phyloP scores from a whole-genome alignment of 345 rosid genomes.

The Noccaea bulbosa region DNA sequence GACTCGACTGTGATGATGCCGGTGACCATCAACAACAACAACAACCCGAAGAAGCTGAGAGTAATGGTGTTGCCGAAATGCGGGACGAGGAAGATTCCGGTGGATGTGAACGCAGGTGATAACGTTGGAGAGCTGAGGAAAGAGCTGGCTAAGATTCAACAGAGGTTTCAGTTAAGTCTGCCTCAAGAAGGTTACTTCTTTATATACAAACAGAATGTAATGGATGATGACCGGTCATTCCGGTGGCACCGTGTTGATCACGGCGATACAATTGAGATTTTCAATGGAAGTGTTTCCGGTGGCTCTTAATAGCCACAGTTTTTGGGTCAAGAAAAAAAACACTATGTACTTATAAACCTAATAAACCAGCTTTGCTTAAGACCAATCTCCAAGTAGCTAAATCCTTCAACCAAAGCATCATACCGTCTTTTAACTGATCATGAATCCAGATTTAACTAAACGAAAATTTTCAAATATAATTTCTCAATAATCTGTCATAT shows the following conservation, averaged over 20 bases:
- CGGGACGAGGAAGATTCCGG: slow-evolving; percentile 60
- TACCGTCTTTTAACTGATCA: too few relatives aligned
- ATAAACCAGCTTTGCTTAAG: background rate
- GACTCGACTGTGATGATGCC: background rate
- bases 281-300: slow-evolving; percentile 41
- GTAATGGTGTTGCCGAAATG: slow-evolving; percentile 62
- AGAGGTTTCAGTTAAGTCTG: slow-evolving; percentile 49
- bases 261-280: slow-evolving; percentile 76
- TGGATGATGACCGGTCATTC: slow-evolving; percentile 84
- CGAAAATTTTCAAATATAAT: too few relatives aligned
- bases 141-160: slow-evolving; percentile 68
- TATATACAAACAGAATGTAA: slow-evolving; percentile 66
- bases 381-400: too few relatives aligned
- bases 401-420: too few relatives aligned
- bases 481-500: too few relatives aligned
- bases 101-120: slow-evolving; percentile 67
- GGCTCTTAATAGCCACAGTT: slow-evolving; percentile 22
- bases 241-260: slow-evolving; percentile 71
- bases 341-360: background rate
- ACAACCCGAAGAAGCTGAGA: slow-evolving; percentile 54
- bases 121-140: slow-evolving; percentile 71
- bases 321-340: background rate
- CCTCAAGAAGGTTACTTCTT: slow-evolving; percentile 85
- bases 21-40: slow-evolving; percentile 32
- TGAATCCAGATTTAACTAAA: too few relatives aligned